Evolutionary conservation across 2,329 filamentous ascomycete species (phyloP), one percentile per base, ranked within the genome.

Genomic region (Colletotrichum sp.): DNA sequence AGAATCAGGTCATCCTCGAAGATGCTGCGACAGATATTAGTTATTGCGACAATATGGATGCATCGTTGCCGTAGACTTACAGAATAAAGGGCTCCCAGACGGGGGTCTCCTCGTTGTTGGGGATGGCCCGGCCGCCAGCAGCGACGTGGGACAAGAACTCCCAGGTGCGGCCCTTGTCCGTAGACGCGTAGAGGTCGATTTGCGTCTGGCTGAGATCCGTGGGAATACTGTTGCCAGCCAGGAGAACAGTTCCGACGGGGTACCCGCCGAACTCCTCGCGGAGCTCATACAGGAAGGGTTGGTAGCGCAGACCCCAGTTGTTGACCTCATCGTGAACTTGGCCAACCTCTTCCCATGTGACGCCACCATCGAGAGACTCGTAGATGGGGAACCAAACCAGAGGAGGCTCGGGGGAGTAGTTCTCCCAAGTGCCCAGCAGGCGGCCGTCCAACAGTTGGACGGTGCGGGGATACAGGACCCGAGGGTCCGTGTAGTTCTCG

Each of bases 21-120:
- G 59, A 88, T 85, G 81, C 89, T 88, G 62, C 2, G 5, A 28
- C 4, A 2, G 0, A 3, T 9, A 12, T 80, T 30, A 76, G 71
- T 14, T 7, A 2, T 8, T 21, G 8, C 14, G 4, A n/a, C 13
- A 28, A 3, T 2, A 18, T 8, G 9, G 0, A 18, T 24, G 7
- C 13, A 1, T 61, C n/a, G 13, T 13, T 32, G 16, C 5, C 5
- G 28, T 30, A 36, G 38, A 77, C 81, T 75, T 73, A 84, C 81
- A 91, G 80, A 56, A 95, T 83, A 81, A 93, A 94, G 0, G 93
- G 93, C 81, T 95, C 94, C 93, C 93, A 95, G 24, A 95, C 91
- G 1, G 93, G 92, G 0, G 92, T 93, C 48, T 91, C 81, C 2
- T 91, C 93, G 79, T 95, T 94, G 79, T 90, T 88, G 4, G 92